A percentile compares a stretch with the other conserved stretches of the same genome.
phyloP scores from a whole-genome alignment of 495 filamentous ascomycete genomes.

The Chaetomium tenue region DNA sequence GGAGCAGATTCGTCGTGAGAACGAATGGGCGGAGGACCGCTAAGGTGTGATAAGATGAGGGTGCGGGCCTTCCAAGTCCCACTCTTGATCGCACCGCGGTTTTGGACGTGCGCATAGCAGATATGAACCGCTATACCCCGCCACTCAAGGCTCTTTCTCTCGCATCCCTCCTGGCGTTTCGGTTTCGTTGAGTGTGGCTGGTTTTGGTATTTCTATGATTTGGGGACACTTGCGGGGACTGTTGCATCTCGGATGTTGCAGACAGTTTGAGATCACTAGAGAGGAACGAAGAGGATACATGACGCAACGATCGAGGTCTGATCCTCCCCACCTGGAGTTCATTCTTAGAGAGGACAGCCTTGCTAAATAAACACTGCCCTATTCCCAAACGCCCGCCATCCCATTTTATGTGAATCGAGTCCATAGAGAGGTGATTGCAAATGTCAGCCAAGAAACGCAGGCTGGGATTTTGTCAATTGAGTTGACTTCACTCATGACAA shows the following conservation, averaged over 20 bases:
- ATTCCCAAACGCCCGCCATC: not conserved
- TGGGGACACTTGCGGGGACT: not conserved
- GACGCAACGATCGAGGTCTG: not conserved
- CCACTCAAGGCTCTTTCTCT: not conserved
- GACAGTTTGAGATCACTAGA: not conserved
- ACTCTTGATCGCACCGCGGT: not conserved
- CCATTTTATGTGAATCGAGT: not conserved
- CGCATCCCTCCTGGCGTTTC: constrained; percentile 8
- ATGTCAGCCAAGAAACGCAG: no score
- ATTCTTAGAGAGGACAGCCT: not conserved
- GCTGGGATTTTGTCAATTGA: no score
- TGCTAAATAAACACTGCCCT: not conserved
- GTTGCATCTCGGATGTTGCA: not conserved
- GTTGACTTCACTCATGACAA: not conserved
- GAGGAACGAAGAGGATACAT: not conserved
- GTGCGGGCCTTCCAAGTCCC: not conserved
- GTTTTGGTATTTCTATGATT: not conserved
- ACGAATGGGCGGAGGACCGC: constrained; percentile 79
- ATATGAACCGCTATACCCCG: not conserved
- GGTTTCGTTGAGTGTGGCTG: constrained; percentile 6
- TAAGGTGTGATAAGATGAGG: constrained; percentile 25
- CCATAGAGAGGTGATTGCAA: no score
- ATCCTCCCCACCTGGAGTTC: not conserved
- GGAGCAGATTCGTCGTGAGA: constrained; percentile 79
- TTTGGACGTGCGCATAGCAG: constrained; percentile 3